These are phyloP conservation scores for Cyberlindnera nakhonratchasimensis DNA, from an alignment of 805 yeast species.

Conservation along the genomic window DNA sequence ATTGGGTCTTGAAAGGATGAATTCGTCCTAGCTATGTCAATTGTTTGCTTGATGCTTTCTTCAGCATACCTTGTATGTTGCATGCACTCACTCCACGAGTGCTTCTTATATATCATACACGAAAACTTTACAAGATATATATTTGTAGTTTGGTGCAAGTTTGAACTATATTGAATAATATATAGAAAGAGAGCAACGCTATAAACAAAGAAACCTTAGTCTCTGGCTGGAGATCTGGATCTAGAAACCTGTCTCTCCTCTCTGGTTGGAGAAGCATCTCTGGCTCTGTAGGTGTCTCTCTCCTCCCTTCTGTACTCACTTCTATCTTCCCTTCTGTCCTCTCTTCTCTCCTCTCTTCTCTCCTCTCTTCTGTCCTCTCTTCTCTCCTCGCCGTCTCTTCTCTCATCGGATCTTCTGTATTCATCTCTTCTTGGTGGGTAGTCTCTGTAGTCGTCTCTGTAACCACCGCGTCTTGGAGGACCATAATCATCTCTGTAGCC, in stretches of 20 bases:
- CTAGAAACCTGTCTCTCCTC: conserved; percentile 25
- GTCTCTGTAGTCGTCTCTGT: conserved; percentile 17
- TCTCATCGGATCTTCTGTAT: conserved; percentile 14
- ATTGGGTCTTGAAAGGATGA: conserved; percentile 2
- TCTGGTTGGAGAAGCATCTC: conserved; percentile 14
- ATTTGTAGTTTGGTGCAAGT: neutral
- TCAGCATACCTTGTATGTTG: no score
- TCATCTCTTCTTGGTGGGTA: conserved; percentile 21
- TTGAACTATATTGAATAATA: no score
- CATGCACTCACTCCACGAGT: no score
- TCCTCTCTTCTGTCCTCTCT: conserved; percentile 8
- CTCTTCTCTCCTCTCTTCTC: conserved; percentile 15
- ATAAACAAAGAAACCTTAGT: neutral
- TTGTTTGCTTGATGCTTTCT: no score
- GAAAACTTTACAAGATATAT: no score
- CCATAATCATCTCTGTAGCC: conserved; percentile 16
- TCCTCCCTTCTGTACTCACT: conserved; percentile 14
- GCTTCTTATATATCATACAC: neutral
- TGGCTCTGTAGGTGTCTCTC: conserved; percentile 18
- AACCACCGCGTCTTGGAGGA: conserved; percentile 14
- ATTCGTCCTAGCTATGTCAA: conserved; percentile 1
- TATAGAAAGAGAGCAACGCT: neutral
- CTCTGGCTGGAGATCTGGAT: conserved; percentile 30
- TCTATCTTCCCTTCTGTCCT: conserved; percentile 1
- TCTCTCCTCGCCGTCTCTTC: conserved; percentile 14